phyloP scores from a whole-genome alignment of 2,329 filamentous ascomycete genomes.

The Venturia pyrina region DNA sequence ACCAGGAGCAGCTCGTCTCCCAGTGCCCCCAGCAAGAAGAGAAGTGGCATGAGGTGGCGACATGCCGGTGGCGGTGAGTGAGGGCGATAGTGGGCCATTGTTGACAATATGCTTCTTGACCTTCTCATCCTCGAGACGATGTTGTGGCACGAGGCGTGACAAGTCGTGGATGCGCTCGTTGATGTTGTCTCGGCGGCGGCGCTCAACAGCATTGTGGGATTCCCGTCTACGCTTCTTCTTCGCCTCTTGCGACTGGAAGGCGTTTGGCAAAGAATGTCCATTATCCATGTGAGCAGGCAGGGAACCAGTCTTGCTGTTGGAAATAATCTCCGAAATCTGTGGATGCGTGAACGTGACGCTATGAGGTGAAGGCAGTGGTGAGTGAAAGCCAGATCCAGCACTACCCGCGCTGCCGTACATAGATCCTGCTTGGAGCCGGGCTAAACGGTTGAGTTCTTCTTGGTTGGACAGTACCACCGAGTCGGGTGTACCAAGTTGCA shows the following conservation, averaged over 20 bases:
- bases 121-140: constrained; percentile 93
- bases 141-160: constrained; percentile 81
- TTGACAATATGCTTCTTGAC: constrained; percentile 90
- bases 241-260: constrained; percentile 76
- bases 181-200: constrained; percentile 91
- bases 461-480: constrained; percentile 64
- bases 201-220: constrained; percentile 94
- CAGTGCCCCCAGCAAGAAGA: constrained; percentile 73
- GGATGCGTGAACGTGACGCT: constrained; percentile 56
- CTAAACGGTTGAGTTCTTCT: constrained; percentile 70
- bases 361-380: constrained; percentile 77
- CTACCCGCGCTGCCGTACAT: constrained; percentile 85
- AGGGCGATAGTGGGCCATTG: constrained; percentile 80
- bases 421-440: constrained; percentile 55
- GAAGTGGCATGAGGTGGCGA: constrained; percentile 73
- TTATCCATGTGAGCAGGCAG: constrained; percentile 77
- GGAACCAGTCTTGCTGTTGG: constrained; percentile 74
- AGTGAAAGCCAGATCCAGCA: constrained; percentile 69
- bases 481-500: constrained; percentile 60
- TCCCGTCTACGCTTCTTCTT: constrained; percentile 86
- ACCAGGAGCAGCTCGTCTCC: constrained; percentile 68
- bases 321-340: constrained; percentile 81
- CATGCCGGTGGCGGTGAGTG: constrained; percentile 59
- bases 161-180: constrained; percentile 97
- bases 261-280: constrained; percentile 32